Conservation (phyloP, 1,284 basidiomycete genomes). For the Xanthoconium separans region DNA sequence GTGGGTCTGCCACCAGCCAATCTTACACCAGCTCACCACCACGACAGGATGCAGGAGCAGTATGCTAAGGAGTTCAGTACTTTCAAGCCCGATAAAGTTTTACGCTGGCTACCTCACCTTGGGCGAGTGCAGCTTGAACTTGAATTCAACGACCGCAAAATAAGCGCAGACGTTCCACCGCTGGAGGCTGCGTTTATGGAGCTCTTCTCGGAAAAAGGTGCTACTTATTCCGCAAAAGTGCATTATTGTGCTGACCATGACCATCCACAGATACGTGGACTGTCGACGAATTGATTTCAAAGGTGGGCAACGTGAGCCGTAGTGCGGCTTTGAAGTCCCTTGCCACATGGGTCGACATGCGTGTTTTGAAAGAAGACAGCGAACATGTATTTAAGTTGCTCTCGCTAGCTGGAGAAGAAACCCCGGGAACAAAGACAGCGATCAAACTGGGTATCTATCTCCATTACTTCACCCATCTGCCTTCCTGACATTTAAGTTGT, state of each 20-base stretch:
- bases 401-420: conserved; percentile 53
- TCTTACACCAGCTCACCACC: conserved; percentile 5
- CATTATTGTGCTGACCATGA: neutral
- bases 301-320: conserved; percentile 64
- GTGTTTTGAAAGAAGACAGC: conserved; percentile 71
- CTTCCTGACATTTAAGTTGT: conserved; percentile 9
- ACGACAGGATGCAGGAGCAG: conserved; percentile 62
- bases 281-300: conserved; percentile 60
- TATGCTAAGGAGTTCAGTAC: conserved; percentile 76
- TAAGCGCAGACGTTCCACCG: conserved; percentile 79
- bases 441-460: conserved; percentile 34
- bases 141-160: conserved; percentile 74
- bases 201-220: conserved; percentile 74
- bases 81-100: conserved; percentile 88
- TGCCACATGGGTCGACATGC: conserved; percentile 80
- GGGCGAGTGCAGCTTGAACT: conserved; percentile 80
- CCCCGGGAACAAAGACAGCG: conserved; percentile 21
- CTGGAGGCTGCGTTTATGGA: conserved; percentile 90
- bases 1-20: conserved; percentile 43
- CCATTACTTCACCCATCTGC: neutral
- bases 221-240: neutral
- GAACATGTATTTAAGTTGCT: conserved; percentile 61
- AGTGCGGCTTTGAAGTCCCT: conserved; percentile 70
- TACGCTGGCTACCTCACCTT: conserved; percentile 84
- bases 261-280: conserved; percentile 60